phyloP scores from a whole-genome alignment of 23 red algal genomes.

The Gracilaria vermiculophylla region DNA sequence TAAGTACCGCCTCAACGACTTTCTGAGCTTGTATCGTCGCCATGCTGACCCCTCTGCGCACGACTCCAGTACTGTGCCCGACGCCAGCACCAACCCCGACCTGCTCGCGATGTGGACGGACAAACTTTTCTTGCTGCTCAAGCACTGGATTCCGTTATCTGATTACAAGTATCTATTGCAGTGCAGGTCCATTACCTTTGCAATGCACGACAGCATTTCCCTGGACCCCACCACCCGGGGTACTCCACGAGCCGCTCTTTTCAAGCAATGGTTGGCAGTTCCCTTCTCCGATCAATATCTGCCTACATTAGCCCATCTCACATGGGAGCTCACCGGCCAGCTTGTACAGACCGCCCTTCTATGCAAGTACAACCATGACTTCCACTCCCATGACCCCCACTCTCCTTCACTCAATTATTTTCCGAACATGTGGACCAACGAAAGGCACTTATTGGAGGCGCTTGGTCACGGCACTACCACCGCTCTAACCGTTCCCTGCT shows the following conservation, averaged over 20 bases:
- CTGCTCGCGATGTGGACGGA: not conserved
- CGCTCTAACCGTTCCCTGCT: not conserved
- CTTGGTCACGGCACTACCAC: not conserved
- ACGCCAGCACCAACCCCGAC: not conserved
- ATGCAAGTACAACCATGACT: not conserved
- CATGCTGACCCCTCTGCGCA: not conserved
- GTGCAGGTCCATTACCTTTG: not conserved
- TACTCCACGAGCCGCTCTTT: not conserved
- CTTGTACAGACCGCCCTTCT: constrained; percentile 5
- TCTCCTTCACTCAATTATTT: not conserved
- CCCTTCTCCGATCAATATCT: not conserved
- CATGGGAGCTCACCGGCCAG: constrained; percentile 23
- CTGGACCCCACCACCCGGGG: not conserved
- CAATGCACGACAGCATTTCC: not conserved
- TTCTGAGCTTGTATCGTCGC: not conserved
- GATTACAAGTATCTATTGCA: not conserved
- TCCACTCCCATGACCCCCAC: not conserved
- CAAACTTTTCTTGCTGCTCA: not conserved
- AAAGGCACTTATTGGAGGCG: not conserved
- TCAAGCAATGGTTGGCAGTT: not conserved
- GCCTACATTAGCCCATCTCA: not conserved
- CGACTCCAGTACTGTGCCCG: not conserved
- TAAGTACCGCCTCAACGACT: not conserved
- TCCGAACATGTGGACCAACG: not conserved
- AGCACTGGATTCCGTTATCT: not conserved